Conservation (phyloP, 768 basidiomycete species). For the Asterophora lycoperdoides region DNA sequence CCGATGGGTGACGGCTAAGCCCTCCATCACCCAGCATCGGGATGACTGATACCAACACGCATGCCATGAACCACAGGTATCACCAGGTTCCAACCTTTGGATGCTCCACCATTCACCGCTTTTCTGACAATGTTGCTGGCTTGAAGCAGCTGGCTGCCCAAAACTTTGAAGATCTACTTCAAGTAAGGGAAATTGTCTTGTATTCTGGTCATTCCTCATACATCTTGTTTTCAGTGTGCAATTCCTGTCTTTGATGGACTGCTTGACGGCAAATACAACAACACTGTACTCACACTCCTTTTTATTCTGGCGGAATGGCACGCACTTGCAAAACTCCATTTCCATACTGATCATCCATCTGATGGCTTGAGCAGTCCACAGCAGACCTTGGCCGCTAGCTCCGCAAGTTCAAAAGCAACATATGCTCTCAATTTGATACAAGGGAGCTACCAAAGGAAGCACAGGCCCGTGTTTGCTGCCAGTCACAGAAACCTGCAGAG, state of each 20-base stretch:
- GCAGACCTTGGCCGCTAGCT: conserved; percentile 4
- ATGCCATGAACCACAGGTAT: not conserved
- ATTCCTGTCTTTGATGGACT: conserved; percentile 16
- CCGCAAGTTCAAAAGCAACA: conserved; percentile 2
- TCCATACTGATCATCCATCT: conserved; percentile 14
- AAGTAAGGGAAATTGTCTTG: conserved; percentile 17
- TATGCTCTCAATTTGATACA: conserved; percentile 9
- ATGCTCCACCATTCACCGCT: conserved; percentile 17
- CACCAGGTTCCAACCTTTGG: conserved; percentile 12
- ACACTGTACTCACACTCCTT: conserved; percentile 12
- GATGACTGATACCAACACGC: too few relatives aligned
- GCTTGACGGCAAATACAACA: conserved; percentile 10
- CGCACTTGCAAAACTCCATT: conserved; percentile 18
- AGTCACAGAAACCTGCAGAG: not conserved
- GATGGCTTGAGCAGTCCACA: conserved; percentile 1
- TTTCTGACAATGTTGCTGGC: conserved; percentile 21
- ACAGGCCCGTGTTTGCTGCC: conserved; percentile 2
- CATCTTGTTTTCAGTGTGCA: not conserved
- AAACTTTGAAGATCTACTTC: conserved; percentile 29
- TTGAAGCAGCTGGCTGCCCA: conserved; percentile 22
- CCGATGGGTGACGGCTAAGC: too few relatives aligned
- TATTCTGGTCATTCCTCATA: not conserved
- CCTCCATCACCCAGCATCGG: too few relatives aligned
- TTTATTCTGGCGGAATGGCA: conserved; percentile 22
- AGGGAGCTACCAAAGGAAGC: conserved; percentile 8